Base-by-base conservation (phyloP, 2,329 filamentous ascomycete species). In the Phyllosticta capitalensis region DNA sequence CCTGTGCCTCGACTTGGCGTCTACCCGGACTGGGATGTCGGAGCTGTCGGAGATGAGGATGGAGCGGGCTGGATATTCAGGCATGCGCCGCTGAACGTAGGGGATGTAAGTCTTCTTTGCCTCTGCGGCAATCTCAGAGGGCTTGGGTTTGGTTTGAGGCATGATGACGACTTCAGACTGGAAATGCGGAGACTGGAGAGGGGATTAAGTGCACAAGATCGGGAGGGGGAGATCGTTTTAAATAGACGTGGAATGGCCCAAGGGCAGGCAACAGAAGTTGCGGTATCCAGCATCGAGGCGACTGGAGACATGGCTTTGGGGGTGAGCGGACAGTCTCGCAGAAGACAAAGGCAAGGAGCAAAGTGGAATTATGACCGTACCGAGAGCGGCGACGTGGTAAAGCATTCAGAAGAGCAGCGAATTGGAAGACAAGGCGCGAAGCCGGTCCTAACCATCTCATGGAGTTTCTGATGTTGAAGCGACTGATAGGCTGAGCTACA, bases 41-140 rank as follows among this genome's bases (percentile, higher is more conserved):
- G 71, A 60, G 33, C 70, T 66, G 55, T 76, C 73, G 1, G 68
- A 69, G 68, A 83, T 82, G 50, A 87, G 76, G 65, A 82, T 80
- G 2, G 86, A 89, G 64, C 77, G 80, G 4, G 79, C 78, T 76
- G 88, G 66, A 73, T 72, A 60, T 77, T 75, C 61, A 74, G 77
- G 72, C 81, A 84, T 67, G 53, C 81, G 76, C 38, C 78, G 75
- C 67, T 78, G 81, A 65, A 89, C 83, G 63, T 81, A 75, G 17
- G 87, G 86, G 64, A 89, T 85, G 68, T 85, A 88, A 61, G 80
- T 80, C 65, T 79, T 81, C 72, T 89, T 89, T n/a, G 86, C 87
- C 69, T 89, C 86, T 24, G 83, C 81, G 58, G 87, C 87, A 58
- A 90, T 83, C 64, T 90, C 86, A 49, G 85, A 83, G 12, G 84